Evolutionary conservation across 164 flowering plant genomes (phyloP).

Genomic region (Santalum album): DNA sequence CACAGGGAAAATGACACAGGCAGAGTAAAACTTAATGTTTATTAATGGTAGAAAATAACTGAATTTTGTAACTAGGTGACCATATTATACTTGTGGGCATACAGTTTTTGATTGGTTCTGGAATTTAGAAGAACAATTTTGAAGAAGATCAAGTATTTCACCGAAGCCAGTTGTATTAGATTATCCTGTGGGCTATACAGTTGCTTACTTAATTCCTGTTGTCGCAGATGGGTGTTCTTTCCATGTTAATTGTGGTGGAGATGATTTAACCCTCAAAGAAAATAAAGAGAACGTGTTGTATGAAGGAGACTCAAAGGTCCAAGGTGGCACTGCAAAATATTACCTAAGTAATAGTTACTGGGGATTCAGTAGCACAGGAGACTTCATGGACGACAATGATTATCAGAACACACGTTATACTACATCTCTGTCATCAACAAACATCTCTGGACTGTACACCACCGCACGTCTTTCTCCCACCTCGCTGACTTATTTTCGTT

Average conservation of each 20-base stretch:
- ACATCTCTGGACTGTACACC: conserved; percentile 23
- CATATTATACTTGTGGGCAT: too few species aligned
- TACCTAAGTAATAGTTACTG: conserved; percentile 20
- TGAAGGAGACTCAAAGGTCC: conserved; percentile 5
- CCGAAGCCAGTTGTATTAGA: too few species aligned
- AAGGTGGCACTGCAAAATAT: conserved; percentile 18
- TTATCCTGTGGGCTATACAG: too few species aligned
- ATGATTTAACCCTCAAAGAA: too few species aligned
- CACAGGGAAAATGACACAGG: too few species aligned
- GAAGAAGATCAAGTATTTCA: too few species aligned
- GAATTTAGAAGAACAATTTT: too few species aligned
- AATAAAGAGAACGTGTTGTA: too few species aligned
- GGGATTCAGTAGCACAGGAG: conserved; percentile 64
- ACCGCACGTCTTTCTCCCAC: conserved; percentile 51
- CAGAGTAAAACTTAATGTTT: too few species aligned
- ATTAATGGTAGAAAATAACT: too few species aligned
- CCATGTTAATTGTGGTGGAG: conserved; percentile 54
- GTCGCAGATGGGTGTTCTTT: conserved; percentile 19
- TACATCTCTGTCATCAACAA: conserved; percentile 17
- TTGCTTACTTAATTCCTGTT: background rate
- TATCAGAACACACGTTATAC: conserved; percentile 11
- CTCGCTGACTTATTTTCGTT: conserved; percentile 54
- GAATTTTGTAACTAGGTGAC: too few species aligned
- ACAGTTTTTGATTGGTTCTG: too few species aligned
- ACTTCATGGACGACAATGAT: conserved; percentile 32